Base-by-base conservation (phyloP, 805 yeast species). In the Saccharomycopsis sp. region DNA sequence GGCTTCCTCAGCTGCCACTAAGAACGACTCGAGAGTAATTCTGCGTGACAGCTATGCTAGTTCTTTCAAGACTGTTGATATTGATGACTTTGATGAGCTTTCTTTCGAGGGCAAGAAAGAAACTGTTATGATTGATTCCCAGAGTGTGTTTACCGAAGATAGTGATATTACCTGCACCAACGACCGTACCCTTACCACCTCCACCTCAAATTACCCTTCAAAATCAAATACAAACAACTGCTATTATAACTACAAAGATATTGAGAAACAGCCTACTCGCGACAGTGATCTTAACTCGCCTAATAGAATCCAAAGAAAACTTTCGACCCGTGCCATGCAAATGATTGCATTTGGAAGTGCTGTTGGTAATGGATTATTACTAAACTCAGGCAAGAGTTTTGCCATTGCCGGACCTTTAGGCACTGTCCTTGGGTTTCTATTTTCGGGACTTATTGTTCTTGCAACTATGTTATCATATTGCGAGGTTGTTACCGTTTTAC, bases 371-470 rank as follows among this genome's bases (percentile, higher is more conserved):
- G 94, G 96, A 0, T 70, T 87, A 20, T 76, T 86, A 56, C 71
- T 87, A 23, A 82, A 84, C 44, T 80, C 86, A 9, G 93, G 94
- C 2, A 85, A 86, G 65, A 87, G 89, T 0, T 77, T 87, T 55
- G 76, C 85, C n/a, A 83, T 84, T 19, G 86, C 89, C 1, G 96
- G 96, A 1, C 92, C 93, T 0, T 72, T 87, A 56, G 96, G 96
- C 0, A 80, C 89, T 7, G 69, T 87, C 3, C 64, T 87, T 12
- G 92, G 93, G 1, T 87, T 83, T 66, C 56, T 78, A 0, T 70
- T 87, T 7, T 78, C 87, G 25, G 93, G 92, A 0, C 66, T 81
- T 1, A 75, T 87, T 15, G 91, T 87, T 1, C 68, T 85, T 24
- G 80, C 86, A 0, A 82, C 92, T 1, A 82, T 87, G 79, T 71